Base-by-base conservation (phyloP, 257 asterid genomes). In the Jacaranda copaia region DNA sequence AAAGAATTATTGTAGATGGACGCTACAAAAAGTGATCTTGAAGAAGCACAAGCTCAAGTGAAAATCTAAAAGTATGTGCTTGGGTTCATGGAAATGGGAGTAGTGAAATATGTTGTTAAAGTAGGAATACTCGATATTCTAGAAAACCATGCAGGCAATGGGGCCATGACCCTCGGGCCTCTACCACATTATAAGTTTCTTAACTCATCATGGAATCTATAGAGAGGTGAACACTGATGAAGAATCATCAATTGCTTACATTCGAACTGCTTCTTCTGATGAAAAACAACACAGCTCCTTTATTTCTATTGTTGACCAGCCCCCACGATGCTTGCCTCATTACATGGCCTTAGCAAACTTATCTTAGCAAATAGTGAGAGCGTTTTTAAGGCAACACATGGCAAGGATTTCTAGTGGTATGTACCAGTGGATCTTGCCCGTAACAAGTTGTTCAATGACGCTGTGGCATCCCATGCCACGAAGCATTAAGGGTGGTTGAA, bases 171-270 rank as follows among this genome's bases (percentile, higher is more conserved):
- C 89, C 0, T 39, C 86, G 1, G 56, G 70, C 39, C 88, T 85
- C 60, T 25, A 79, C 77, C 89, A 88, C 38, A 69, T 87, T 64
- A 76, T 87, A 84, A 79, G 92, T 66, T 87, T 85, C 83, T 78
- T 85, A 70, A 83, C 70, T 5, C 56, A 76, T 65, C 84, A 86
- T 2, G 35, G 57, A 12, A 83, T 87, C 20, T 87, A 85, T 66
- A 68, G 73, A 58, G 75, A 83, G 68, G 62, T 51, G 42, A 6
- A 13, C 13, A 25, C 46, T 1, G 6, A 3, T 42, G 9, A 49
- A 0, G 61, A 42, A 25, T 25, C 70, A 8, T 12, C 40, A 14
- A 13, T 60, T 0, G 18, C 57, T 46, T 82, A 82, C 16, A 42
- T 38, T 11, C 80, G 56, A 39, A 77, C 82, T 1, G 65, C 77